Base-by-base conservation (phyloP, 192 early-diverging fungal genomes). In the Coemansia sp. region DNA sequence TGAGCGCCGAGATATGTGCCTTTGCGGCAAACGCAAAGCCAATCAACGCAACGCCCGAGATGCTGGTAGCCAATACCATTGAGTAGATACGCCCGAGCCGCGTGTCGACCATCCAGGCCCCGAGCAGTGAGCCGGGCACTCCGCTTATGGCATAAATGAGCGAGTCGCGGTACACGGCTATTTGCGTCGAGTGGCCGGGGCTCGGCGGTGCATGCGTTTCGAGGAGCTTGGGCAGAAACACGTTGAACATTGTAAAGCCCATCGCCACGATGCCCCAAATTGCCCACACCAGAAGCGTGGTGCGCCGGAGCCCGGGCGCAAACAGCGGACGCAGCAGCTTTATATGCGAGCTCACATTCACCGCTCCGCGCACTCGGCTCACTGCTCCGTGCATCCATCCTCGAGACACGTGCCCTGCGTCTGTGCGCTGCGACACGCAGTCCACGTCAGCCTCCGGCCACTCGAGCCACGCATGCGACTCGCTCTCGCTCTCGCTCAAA, bases 171-270 rank as follows among this genome's bases (percentile, higher is more conserved):
- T 90, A 92, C 1, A 91, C 90, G 14, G 83, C 79, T 10, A 74
- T 67, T 49, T 86, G 67, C 22, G 79, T 68, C 1, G 67, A 23
- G 10, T 66, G 57, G 6, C 62, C 65, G 6, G 60, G 43, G 2
- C 67, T 47, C 2, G 57, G 22, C 1, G 22, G 39, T 5, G 49
- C 17, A 37, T 62, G 83, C 3, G 80, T 74, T 60, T 89, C 87
- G 11, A 94, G 80, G 27, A 90, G 88, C 64, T 92, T 89, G 25
- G 93, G 90, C 11, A 93, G 62, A 64, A 93, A 93, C 6, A 88
- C 90, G 72, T 93, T 93, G 69, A 95, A 93, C 83, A 92, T 93
- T n/a, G 88, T 92, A 64, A 88, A 95, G 0, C 89, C 92, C 67
- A 92, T 73, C 1, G 90, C 79, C 4, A 90, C 86, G 15, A 92